These are phyloP conservation scores for Tritrichomonas musculus DNA, from an alignment of 208 protist genomes.

Conservation along the genomic window DNA sequence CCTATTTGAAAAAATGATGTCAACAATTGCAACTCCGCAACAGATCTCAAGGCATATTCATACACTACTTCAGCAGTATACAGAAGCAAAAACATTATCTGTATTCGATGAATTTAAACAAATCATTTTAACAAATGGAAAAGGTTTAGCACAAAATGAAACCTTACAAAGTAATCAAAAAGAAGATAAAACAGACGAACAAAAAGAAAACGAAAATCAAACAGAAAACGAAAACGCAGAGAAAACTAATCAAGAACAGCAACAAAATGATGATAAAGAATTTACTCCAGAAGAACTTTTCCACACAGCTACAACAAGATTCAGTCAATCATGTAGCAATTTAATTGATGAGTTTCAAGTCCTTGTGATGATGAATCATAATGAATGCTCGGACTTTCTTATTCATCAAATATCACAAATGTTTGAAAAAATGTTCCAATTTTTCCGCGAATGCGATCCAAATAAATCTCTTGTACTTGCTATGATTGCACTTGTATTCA, in stretches of 20 bases:
- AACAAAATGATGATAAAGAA: no score
- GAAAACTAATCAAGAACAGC: no score
- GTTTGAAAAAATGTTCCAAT: background rate
- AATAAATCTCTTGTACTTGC: background rate
- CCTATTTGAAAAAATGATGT: background rate
- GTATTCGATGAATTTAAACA: no score
- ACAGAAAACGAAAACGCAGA: no score
- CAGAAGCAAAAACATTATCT: background rate
- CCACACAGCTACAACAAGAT: background rate
- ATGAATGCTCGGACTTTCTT: background rate
- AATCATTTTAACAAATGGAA: no score
- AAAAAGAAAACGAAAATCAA: no score
- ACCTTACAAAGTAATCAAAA: no score
- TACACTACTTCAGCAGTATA: background rate
- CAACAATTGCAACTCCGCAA: background rate
- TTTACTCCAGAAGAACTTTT: no score
- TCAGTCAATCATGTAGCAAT: background rate
- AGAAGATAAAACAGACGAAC: no score
- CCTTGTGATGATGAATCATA: background rate
- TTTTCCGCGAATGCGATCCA: background rate
- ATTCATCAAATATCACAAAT: background rate
- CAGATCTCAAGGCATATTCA: background rate
- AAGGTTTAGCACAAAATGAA: no score
- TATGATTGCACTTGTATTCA: background rate
- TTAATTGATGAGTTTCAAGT: background rate